A percentile compares a stretch with the other conserved stretches of the same genome.
Evolutionary conservation across 768 basidiomycete species (phyloP).

Genomic region (Asterophora parasitica): DNA sequence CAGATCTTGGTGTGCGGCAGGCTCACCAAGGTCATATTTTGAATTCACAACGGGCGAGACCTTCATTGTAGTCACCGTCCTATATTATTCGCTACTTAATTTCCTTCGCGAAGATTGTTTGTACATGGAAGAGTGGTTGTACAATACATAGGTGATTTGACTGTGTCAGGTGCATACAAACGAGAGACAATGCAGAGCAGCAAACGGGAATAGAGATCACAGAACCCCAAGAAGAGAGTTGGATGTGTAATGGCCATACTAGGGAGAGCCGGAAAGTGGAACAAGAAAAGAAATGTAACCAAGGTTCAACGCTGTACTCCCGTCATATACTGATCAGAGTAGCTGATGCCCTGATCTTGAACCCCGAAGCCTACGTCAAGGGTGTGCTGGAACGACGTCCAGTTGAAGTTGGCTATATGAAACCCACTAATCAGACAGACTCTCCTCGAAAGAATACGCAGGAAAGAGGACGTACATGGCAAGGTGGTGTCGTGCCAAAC

Average conservation of each 20-base stretch:
- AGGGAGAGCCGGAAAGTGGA: not conserved
- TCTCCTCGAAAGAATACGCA: not conserved
- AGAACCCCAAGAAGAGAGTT: not conserved
- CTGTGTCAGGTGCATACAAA: too few species aligned
- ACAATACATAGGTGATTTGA: slow-evolving; percentile 6
- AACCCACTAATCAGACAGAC: not conserved
- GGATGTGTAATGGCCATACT: not conserved
- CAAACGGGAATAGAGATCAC: not conserved
- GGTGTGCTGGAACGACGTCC: slow-evolving; percentile 38
- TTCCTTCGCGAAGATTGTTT: not conserved
- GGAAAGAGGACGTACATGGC: slow-evolving; percentile 38
- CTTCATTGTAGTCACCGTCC: not conserved
- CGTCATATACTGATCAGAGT: slow-evolving; percentile 26
- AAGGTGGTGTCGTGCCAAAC: slow-evolving; percentile 52
- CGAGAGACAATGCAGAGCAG: not conserved
- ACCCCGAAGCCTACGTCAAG: slow-evolving; percentile 28
- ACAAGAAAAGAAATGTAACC: not conserved
- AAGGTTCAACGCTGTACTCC: slow-evolving; percentile 17
- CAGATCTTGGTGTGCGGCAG: too few species aligned
- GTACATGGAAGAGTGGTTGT: slow-evolving; percentile 1
- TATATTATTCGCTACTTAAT: not conserved
- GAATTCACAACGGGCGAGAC: too few species aligned
- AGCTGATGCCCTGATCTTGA: slow-evolving; percentile 16
- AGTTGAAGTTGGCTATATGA: slow-evolving; percentile 29
- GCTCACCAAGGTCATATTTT: too few species aligned